phyloP scores from a whole-genome alignment of 495 filamentous ascomycete species.

The Copromyces sp. region DNA sequence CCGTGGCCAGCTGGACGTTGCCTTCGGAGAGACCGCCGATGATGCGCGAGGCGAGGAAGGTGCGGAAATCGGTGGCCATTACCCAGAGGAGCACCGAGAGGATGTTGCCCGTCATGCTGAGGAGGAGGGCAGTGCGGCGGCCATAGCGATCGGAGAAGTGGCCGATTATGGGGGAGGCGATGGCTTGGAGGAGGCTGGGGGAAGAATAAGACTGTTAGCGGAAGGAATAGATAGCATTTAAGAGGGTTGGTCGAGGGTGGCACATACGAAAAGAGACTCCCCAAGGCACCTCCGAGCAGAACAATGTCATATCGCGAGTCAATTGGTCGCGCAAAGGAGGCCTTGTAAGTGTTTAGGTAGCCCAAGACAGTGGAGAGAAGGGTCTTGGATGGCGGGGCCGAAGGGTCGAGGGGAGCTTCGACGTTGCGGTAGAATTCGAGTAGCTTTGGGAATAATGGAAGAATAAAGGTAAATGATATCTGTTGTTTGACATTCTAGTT shows the following conservation, averaged over 20 bases:
- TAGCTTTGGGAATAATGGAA: constrained; percentile 88
- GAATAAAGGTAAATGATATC: constrained; percentile 76
- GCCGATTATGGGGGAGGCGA: constrained; percentile 88
- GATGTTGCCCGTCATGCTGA: constrained; percentile 92
- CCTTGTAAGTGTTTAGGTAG: constrained; percentile 91
- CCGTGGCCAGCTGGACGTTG: constrained; percentile 92
- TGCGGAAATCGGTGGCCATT: constrained; percentile 82
- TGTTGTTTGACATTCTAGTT: constrained; percentile 5
- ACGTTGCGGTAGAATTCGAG: constrained; percentile 85
- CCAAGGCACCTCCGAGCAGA: constrained; percentile 86
- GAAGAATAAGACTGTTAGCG: constrained; percentile 1
- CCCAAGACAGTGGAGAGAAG: constrained; percentile 68
- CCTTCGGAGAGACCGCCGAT: constrained; percentile 93
- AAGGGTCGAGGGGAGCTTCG: constrained; percentile 47
- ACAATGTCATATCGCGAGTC: constrained; percentile 96
- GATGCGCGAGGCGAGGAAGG: constrained; percentile 83
- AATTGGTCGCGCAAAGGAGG: constrained; percentile 84
- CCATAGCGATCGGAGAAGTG: constrained; percentile 81
- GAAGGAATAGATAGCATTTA: neutral
- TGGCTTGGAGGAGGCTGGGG: constrained; percentile 63
- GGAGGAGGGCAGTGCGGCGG: constrained; percentile 76
- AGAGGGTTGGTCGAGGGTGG: neutral
- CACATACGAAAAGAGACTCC: constrained; percentile 70
- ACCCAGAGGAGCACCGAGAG: constrained; percentile 90
- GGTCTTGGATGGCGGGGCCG: constrained; percentile 38